Evolutionary conservation across 1,284 basidiomycete genomes (phyloP), one percentile per base, ranked within the genome.

Genomic region (Moesziomyces sp.): DNA sequence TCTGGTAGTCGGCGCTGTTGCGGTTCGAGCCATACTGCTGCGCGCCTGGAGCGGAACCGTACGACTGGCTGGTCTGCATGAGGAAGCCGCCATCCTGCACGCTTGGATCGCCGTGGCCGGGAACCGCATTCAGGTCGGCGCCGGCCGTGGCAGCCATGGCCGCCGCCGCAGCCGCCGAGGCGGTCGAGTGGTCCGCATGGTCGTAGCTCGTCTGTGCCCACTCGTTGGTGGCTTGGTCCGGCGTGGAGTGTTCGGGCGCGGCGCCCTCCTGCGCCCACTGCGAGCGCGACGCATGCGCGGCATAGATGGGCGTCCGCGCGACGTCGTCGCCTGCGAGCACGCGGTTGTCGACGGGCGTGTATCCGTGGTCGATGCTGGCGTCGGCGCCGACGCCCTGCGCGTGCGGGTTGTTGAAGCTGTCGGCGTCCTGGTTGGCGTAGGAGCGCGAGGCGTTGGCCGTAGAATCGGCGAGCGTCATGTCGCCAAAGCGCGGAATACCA

Each of bases 301-400:
- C 72, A n/a, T 74, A 74, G 60, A 74, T 74, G 49, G 72, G 72
- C 1, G 72, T 74, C 16, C 62, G 51, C 19, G 62, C 56, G 8
- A 45, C 59, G 10, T 74, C 66, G 14, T 73, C 70, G 43, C n/a
- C 40, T 46, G 44, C 58, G 7, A 54, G 46, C 1, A 43, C 55
- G 11, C 50, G 57, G 43, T 64, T 48, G 47, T 47, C 18, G 3
- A 54, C n/a, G 8, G 66, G 61, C 19, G 10, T 64, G 60, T 73
- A 73, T 19, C 70, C 70, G 18, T 60, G 35, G 53, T 73, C 64
- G 35, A 51, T 19, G 19, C 48, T 26, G 23, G 30, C 40, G 19
- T 67, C 69, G 14, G 34, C 58, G 28, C 18, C 45, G 6, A 40
- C 35, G 42, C 35, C 52, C 16, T 72, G 69, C 0, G 47, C 19